phyloP scores from a whole-genome alignment of 257 asterid species.

The Mentha longifolia region DNA sequence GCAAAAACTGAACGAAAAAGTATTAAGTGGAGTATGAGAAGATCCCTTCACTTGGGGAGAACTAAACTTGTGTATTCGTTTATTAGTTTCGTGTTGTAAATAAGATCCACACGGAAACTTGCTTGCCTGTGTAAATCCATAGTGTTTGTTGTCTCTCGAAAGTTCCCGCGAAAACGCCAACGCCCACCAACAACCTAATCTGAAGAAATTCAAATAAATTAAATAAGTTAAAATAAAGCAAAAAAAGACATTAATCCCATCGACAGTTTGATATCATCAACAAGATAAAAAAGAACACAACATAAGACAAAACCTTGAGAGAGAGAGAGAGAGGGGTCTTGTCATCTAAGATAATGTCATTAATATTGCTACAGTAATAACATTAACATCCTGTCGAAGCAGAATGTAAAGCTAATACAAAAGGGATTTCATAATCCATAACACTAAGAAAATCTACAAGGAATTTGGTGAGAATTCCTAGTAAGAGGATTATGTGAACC shows the following conservation, averaged over 20 bases:
- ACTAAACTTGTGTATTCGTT: constrained; percentile 19
- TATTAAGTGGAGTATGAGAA: constrained; percentile 48
- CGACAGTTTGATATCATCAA: background rate
- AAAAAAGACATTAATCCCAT: background rate
- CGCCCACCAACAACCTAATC: background rate
- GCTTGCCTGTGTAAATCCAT: constrained; percentile 6
- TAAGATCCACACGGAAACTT: constrained; percentile 30
- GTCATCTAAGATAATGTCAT: constrained; percentile 32
- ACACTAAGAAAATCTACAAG: constrained; percentile 29
- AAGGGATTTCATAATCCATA: constrained; percentile 31
- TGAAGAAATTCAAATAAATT: background rate
- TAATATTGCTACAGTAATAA: constrained; percentile 38
- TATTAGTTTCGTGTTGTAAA: constrained; percentile 35
- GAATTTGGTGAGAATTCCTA: constrained; percentile 25
- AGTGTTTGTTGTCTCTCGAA: background rate
- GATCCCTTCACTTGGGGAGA: constrained; percentile 1
- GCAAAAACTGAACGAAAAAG: constrained; percentile 37
- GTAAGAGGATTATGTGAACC: constrained; percentile 28
- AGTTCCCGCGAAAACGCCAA: background rate
- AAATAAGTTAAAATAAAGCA: background rate
- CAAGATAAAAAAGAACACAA: background rate
- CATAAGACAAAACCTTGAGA: background rate
- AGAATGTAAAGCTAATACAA: constrained; percentile 37
- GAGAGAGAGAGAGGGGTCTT: constrained; percentile 1
- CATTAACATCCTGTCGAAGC: constrained; percentile 33